Evolutionary conservation across 2,329 filamentous ascomycete genomes (phyloP), one percentile per base, ranked within the genome.

Genomic region (Seiridium cupressi): DNA sequence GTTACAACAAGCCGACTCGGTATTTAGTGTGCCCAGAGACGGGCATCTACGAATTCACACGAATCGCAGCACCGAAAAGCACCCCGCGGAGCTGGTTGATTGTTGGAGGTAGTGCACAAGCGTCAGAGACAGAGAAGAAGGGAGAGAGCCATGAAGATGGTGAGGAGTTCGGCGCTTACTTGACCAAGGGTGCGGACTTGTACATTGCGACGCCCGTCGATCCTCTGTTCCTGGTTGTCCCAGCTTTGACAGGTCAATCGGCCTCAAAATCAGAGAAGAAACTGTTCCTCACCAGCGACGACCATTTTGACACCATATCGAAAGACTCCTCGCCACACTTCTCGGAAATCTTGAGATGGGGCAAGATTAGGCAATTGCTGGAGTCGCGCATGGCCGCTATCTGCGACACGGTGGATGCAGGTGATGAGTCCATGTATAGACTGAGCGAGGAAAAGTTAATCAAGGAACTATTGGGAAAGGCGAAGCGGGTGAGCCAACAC

Each of bases 171-270:
- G 60, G 67, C n/a, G 61, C 73, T 0, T 73, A 77, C 44, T 66
- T 92, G 32, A 83, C 87, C 40, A 87, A 88, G 68, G 82, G 81
- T 48, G 87, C 92, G 40, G 87, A 93, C 61, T 77, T 98, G n/a
- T 89, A 90, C 68, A 76, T 98, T 61, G 92, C 94, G 7, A 97
- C 95, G 1, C 85, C 87, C 2, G 80, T 97, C 58, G 95, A 99
- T 73, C 84, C 91, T 4, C 71, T 97, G 3, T 98, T 98, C 76
- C 80, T 98, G 55, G 72, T 96, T 3, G 79, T 98, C 1, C 90
- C 94, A 0, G 84, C 88, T 3, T 81, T 98, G 1, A 76, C 79
- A 1, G 74, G 84, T 44, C 68, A 76, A 18, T 55, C 51, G 38
- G 11, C 35, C n/a, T 77, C 79, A 32, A 77, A 81, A 53, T 73